Evolutionary conservation across 768 basidiomycete genomes (phyloP).

Genomic region (Panellus pusillus): DNA sequence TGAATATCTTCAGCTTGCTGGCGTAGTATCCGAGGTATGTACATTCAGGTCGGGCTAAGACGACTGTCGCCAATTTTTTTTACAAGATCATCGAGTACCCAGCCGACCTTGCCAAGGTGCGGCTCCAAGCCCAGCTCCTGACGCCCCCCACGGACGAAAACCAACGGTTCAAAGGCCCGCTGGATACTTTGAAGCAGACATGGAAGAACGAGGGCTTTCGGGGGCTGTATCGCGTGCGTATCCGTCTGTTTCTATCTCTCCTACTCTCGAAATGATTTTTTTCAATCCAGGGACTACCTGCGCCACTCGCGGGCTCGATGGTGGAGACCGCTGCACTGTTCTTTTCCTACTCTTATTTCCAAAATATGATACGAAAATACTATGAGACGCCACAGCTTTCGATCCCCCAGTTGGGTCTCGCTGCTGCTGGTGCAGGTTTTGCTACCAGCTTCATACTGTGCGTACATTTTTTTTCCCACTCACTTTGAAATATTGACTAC

Average conservation of each 20-base stretch:
- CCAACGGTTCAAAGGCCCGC: conserved; percentile 74
- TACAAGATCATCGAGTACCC: conserved; percentile 80
- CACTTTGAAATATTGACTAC: not conserved
- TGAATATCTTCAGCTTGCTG: conserved; percentile 58
- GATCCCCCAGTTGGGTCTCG: conserved; percentile 69
- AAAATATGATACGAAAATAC: conserved; percentile 53
- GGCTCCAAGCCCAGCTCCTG: conserved; percentile 88
- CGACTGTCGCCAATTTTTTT: not conserved
- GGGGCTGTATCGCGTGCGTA: conserved; percentile 83
- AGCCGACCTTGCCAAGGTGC: conserved; percentile 93
- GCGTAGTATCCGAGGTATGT: conserved; percentile 63
- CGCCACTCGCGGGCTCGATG: conserved; percentile 90
- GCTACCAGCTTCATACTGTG: conserved; percentile 86
- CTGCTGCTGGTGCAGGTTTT: conserved; percentile 86
- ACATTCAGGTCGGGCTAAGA: conserved; percentile 28
- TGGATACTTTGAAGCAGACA: conserved; percentile 85
- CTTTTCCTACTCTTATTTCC: conserved; percentile 77
- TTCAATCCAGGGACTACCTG: conserved; percentile 73
- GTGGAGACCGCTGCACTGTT: conserved; percentile 89
- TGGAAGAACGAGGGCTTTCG: conserved; percentile 77
- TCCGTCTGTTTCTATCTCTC: not conserved
- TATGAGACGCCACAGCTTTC: conserved; percentile 42
- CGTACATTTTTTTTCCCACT: conserved; percentile 28
- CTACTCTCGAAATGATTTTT: no score
- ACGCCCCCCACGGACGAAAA: conserved; percentile 48